Percentiles rank a stretch among this genome's conserved stretches.
These are phyloP conservation scores for Isoetes taiwanensis DNA, from an alignment of 75 land plant genomes.

Conservation along the genomic window DNA sequence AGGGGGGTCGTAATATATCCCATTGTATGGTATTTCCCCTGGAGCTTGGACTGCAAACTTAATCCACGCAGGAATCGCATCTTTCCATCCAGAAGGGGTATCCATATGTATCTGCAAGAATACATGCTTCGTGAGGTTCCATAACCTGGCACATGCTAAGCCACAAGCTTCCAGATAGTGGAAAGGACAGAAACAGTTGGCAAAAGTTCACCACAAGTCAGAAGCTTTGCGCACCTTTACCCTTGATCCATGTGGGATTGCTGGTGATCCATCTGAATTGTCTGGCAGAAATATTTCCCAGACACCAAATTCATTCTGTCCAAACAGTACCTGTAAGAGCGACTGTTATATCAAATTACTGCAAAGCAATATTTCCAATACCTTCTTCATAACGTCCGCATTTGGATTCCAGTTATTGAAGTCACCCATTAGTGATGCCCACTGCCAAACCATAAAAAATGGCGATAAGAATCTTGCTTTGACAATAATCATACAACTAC, in stretches of 20 bases:
- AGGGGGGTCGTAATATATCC: conserved; percentile 84
- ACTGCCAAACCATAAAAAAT: conserved; percentile 22
- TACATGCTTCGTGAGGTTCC: not conserved
- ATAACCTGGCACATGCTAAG: not conserved
- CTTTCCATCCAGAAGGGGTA: conserved; percentile 79
- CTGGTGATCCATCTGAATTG: conserved; percentile 85
- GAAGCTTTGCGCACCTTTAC: conserved; percentile 49
- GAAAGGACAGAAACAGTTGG: not conserved
- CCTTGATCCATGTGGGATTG: conserved; percentile 84
- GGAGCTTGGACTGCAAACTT: conserved; percentile 87
- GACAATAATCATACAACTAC: not conserved
- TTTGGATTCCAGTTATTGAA: conserved; percentile 91
- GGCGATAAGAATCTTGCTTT: not conserved
- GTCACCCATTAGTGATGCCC: conserved; percentile 71
- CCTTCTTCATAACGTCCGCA: conserved; percentile 76
- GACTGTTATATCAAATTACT: not conserved
- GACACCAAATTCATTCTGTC: conserved; percentile 80
- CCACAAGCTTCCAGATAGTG: not conserved
- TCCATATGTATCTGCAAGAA: conserved; percentile 67
- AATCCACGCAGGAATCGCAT: conserved; percentile 95
- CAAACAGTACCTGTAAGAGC: not conserved
- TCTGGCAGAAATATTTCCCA: conserved; percentile 92
- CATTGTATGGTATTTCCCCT: conserved; percentile 89
- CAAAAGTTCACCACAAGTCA: not conserved
- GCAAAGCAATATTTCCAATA: conserved; percentile 8